Evolutionary conservation across 345 rosid genomes (phyloP).

Genomic region (Turritis glabra): DNA sequence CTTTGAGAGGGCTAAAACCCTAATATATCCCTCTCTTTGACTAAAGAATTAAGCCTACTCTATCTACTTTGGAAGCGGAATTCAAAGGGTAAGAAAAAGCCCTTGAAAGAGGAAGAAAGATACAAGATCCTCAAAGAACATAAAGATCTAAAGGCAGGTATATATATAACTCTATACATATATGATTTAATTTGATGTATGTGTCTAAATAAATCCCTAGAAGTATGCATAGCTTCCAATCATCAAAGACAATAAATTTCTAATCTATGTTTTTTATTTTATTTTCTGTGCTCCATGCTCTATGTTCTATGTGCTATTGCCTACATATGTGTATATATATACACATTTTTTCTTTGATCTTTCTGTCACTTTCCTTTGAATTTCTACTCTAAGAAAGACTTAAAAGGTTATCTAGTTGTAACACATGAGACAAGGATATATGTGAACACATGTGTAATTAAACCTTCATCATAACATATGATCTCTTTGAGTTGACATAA

Average conservation of each 20-base stretch:
- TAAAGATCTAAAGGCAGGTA: constrained; percentile 37
- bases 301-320: constrained; percentile 4
- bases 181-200: neutral
- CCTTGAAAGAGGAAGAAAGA: constrained; percentile 41
- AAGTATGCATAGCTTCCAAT: constrained; percentile 12
- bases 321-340: neutral
- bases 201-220: constrained; percentile 11
- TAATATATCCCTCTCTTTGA: constrained; percentile 32
- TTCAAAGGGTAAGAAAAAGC: constrained; percentile 33
- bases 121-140: constrained; percentile 35
- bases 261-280: constrained; percentile 7
- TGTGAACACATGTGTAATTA: neutral
- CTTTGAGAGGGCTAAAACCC: constrained; percentile 30
- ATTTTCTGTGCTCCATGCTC: neutral
- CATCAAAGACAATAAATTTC: neutral
- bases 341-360: neutral
- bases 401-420: constrained; percentile 10
- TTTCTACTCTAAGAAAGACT: constrained; percentile 13
- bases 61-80: constrained; percentile 36
- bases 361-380: constrained; percentile 25
- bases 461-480: neutral
- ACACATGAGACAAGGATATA: constrained; percentile 1
- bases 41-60: constrained; percentile 40
- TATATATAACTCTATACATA: neutral
- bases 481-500: constrained; percentile 29